phyloP scores from a whole-genome alignment of 2,329 filamentous ascomycete species.

The Curvularia eragrostidis region DNA sequence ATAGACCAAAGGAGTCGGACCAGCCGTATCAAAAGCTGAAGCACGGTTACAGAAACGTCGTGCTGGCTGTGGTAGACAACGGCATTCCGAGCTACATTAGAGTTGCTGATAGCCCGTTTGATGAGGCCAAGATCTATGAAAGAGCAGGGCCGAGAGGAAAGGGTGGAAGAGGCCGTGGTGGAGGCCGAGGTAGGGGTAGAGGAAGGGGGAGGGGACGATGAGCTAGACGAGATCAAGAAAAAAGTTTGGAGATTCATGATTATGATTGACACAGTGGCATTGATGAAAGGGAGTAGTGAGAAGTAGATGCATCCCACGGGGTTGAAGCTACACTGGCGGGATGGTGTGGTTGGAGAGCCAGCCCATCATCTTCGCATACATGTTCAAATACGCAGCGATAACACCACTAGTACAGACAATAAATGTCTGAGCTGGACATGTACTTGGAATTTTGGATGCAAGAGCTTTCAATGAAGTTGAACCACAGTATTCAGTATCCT shows the following conservation, averaged over 20 bases:
- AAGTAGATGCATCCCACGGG: not conserved
- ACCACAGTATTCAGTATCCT: not conserved
- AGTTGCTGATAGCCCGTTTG: conserved; percentile 81
- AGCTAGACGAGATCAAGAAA: not conserved
- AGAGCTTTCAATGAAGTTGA: not conserved
- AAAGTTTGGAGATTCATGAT: not conserved
- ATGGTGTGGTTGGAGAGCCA: not conserved
- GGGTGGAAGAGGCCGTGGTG: conserved; percentile 49
- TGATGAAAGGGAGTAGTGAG: not conserved
- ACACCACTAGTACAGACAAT: not conserved
- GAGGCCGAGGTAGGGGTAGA: conserved; percentile 52
- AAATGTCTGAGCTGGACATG: not conserved
- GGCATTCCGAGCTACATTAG: conserved; percentile 88
- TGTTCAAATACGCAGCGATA: not conserved
- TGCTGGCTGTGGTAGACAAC: conserved; percentile 87
- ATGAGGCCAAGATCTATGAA: conserved; percentile 71
- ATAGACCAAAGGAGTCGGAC: conserved; percentile 63
- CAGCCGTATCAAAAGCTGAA: conserved; percentile 78
- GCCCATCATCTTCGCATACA: not conserved
- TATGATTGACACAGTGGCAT: not conserved
- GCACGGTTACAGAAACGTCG: conserved; percentile 81
- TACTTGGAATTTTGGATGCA: not conserved
- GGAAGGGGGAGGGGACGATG: conserved; percentile 28
- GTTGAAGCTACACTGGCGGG: not conserved
- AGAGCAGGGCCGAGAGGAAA: conserved; percentile 41